Conservation (phyloP, 2,329 filamentous ascomycete species). For the Teratosphaeria destructans region DNA sequence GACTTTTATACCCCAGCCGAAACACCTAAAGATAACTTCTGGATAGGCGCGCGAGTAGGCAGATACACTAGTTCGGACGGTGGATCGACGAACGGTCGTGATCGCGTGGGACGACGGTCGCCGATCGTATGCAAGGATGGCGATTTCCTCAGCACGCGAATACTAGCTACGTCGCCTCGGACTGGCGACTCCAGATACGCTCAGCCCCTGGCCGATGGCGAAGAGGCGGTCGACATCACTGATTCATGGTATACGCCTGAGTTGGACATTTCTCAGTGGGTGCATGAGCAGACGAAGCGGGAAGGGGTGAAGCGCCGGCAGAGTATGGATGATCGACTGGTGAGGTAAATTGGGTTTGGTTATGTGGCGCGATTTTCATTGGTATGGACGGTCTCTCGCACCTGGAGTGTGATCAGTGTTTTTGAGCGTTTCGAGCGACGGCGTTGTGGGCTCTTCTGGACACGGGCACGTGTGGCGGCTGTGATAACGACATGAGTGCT, state of each 20-base stretch:
- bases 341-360: not conserved
- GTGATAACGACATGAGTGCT: not conserved
- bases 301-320: constrained; percentile 28
- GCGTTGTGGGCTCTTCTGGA: not conserved
- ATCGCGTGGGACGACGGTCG: constrained; percentile 1
- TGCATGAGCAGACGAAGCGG: constrained; percentile 21
- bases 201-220: constrained; percentile 3
- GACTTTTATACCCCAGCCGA: constrained; percentile 3
- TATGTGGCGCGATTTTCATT: not conserved
- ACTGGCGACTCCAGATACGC: not conserved
- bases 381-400: too few species aligned
- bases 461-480: not conserved
- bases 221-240: constrained; percentile 23
- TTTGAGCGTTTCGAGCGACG: constrained; percentile 1
- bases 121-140: constrained; percentile 27
- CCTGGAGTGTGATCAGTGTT: not conserved
- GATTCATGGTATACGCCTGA: constrained; percentile 20
- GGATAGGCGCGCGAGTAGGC: constrained; percentile 2
- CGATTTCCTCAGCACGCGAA: constrained; percentile 1
- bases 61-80: not conserved
- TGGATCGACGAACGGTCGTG: not conserved
- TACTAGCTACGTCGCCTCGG: constrained; percentile 1
- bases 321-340: constrained; percentile 24
- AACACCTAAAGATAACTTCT: constrained; percentile 10
- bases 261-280: constrained; percentile 18